Percentiles rank a stretch among this genome's conserved stretches.
Conservation (phyloP, 2,329 filamentous ascomycete genomes). For the Westerdykella sp. region DNA sequence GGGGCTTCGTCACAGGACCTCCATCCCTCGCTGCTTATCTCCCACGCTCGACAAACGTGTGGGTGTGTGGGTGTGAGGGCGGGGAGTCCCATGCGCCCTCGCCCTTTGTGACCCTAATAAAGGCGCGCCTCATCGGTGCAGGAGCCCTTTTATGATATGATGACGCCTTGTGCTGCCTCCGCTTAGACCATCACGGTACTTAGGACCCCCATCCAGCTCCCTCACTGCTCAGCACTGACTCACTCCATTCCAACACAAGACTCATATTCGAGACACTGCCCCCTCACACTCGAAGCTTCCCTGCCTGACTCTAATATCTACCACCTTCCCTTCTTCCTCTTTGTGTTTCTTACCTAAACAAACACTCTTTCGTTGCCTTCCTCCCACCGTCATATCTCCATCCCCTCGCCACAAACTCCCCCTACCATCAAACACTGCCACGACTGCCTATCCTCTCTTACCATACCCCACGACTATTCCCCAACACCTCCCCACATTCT, state of each 20-base stretch:
- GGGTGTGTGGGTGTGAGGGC: not conserved
- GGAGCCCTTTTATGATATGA: not conserved
- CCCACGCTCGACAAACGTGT: slow-evolving; percentile 15
- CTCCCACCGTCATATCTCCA: not conserved
- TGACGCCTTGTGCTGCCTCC: slow-evolving; percentile 1
- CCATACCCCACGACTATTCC: slow-evolving; percentile 2
- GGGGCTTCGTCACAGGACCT: slow-evolving; percentile 20
- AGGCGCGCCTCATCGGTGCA: slow-evolving; percentile 10
- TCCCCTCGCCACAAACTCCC: not conserved
- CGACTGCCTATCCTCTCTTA: slow-evolving; percentile 9
- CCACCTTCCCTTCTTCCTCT: slow-evolving; percentile 8
- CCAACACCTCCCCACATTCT: slow-evolving; percentile 8
- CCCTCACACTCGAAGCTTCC: slow-evolving; percentile 4
- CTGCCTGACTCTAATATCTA: not conserved
- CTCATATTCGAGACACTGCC: slow-evolving; percentile 8
- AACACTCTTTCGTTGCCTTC: slow-evolving; percentile 1
- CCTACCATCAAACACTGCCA: slow-evolving; percentile 9
- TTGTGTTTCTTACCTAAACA: slow-evolving; percentile 9
- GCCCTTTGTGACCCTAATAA: slow-evolving; percentile 21
- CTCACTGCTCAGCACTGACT: no score
- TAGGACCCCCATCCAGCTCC: slow-evolving; percentile 9
- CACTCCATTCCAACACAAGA: no score
- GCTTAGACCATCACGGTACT: slow-evolving; percentile 14
- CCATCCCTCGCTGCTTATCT: slow-evolving; percentile 16
- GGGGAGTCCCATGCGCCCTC: slow-evolving; percentile 8